phyloP scores from a whole-genome alignment of 2,329 filamentous ascomycete species.

The Neurospora crassa region DNA sequence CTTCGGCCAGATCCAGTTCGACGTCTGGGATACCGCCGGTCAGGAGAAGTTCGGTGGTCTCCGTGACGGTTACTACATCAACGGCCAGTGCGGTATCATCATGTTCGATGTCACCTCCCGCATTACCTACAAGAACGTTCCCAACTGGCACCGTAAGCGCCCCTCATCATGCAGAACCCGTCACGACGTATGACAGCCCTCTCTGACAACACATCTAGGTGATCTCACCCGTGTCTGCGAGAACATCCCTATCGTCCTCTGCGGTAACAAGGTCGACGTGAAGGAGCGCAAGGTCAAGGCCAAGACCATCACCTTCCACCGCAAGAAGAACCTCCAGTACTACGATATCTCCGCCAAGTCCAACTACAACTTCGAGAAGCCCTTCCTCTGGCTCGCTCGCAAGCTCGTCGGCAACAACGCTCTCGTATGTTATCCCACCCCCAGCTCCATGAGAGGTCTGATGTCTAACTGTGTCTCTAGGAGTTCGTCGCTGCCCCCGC shows the following conservation, averaged over 20 bases:
- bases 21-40: conserved; percentile 98
- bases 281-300: conserved; percentile 99
- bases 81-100: conserved; percentile 99
- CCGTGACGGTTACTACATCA: conserved; percentile 99
- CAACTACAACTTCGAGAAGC: conserved; percentile 99
- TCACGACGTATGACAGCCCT: not conserved
- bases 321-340: conserved; percentile 99
- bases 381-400: conserved; percentile 97
- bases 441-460: conserved; percentile 4
- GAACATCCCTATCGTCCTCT: conserved; percentile 97
- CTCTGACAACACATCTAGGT: conserved; percentile 40
- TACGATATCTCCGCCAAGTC: conserved; percentile 99
- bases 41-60: conserved; percentile 99
- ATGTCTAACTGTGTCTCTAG: conserved; percentile 36
- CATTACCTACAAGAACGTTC: conserved; percentile 99
- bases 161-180: not conserved
- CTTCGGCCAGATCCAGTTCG: conserved; percentile 93
- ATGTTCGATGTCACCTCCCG: conserved; percentile 99
- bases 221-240: conserved; percentile 98
- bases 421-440: conserved; percentile 50
- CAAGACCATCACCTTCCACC: conserved; percentile 99
- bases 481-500: conserved; percentile 95
- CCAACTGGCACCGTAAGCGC: conserved; percentile 94
- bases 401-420: conserved; percentile 93
- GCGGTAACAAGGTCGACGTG: conserved; percentile 99